A percentile compares a stretch with the other conserved stretches of the same genome.
These are phyloP conservation scores for Eucalyptus tenuipes DNA, from an alignment of 345 rosid species.

Conservation along the genomic window DNA sequence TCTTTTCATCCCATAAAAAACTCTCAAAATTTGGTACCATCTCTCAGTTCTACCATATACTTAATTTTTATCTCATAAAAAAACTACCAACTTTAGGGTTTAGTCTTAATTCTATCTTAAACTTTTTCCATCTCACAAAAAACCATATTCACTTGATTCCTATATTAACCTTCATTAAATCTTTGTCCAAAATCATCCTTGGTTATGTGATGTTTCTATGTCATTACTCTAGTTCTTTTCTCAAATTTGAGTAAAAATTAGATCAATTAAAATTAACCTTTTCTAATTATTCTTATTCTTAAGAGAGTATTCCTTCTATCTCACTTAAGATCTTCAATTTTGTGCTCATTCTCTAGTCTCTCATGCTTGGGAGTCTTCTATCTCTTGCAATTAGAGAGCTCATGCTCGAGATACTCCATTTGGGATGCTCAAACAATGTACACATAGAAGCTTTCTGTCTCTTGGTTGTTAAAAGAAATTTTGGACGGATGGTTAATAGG, in stretches of 20 bases:
- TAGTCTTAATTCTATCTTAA: too few relatives aligned
- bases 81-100: background rate
- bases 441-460: too few relatives aligned
- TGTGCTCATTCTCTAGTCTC: background rate
- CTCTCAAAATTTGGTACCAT: background rate
- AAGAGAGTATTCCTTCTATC: background rate
- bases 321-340: too few relatives aligned
- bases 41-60: background rate
- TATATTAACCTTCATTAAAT: too few relatives aligned
- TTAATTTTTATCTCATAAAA: background rate
- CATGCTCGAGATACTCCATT: rapidly evolving
- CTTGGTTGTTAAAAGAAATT: background rate
- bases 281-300: background rate
- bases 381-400: background rate
- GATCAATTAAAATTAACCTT: background rate
- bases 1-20: background rate
- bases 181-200: background rate
- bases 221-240: background rate
- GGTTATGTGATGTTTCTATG: background rate
- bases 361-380: background rate
- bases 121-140: too few relatives aligned
- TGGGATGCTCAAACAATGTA: background rate
- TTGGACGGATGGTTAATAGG: background rate
- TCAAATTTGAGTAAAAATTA: too few relatives aligned
- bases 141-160: background rate